Conservation (phyloP, 306 rosid genomes). For the Alnus glutinosa region DNA sequence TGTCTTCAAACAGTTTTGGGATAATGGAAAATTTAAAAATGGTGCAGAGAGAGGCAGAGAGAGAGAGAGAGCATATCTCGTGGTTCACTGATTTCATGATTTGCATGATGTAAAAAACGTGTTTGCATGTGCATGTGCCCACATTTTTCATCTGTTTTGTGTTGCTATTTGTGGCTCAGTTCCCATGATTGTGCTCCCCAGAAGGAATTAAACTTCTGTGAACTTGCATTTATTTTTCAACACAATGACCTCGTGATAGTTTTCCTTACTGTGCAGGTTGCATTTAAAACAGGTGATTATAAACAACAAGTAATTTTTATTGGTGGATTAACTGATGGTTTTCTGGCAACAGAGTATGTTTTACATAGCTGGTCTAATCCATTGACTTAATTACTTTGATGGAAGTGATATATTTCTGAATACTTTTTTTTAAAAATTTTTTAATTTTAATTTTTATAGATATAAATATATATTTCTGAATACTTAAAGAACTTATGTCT, state of each 20-base stretch:
- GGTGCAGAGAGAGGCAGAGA: neutral
- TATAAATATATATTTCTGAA: neutral
- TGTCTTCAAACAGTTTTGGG: neutral
- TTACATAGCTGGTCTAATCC: neutral
- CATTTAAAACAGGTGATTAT: slow-evolving; percentile 88
- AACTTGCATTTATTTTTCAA: neutral
- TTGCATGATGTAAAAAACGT: neutral
- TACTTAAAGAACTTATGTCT: slow-evolving; percentile 7
- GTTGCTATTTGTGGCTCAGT: neutral
- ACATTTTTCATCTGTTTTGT: neutral
- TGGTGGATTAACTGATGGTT: slow-evolving; percentile 94
- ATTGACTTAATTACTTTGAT: slow-evolving; percentile 1
- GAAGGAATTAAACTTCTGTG: neutral
- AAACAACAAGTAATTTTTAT: slow-evolving; percentile 87
- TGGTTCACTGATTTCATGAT: neutral
- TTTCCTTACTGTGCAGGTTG: slow-evolving; percentile 62
- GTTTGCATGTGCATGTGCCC: neutral
- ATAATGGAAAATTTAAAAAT: neutral
- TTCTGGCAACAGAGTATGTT: slow-evolving; percentile 87
- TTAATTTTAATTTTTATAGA: too few relatives aligned
- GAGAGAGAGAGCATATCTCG: neutral
- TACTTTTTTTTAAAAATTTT: neutral
- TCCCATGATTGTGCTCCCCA: neutral
- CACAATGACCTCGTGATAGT: slow-evolving; percentile 7
- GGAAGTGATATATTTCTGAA: neutral